Conservation (phyloP, 164 flowering plant genomes). For the Sextonia rubra region DNA sequence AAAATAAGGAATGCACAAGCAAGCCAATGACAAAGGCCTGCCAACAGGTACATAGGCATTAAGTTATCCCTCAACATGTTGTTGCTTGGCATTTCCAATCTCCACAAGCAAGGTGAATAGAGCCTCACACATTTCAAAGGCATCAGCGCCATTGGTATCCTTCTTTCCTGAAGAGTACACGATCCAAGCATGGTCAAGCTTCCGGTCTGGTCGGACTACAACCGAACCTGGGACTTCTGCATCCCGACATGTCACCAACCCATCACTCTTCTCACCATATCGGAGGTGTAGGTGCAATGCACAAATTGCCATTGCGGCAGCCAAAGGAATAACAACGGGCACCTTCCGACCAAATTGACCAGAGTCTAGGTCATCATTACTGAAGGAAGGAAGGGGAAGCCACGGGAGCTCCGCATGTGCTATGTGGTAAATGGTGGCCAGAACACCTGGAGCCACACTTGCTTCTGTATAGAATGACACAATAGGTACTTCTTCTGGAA, state of each 20-base stretch:
- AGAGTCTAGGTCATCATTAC: slow-evolving; percentile 26
- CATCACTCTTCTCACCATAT: slow-evolving; percentile 91
- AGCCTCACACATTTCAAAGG: slow-evolving; percentile 80
- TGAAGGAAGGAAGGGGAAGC: slow-evolving; percentile 46
- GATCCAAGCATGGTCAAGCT: slow-evolving; percentile 94
- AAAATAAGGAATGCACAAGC: too few species aligned
- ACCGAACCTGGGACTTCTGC: slow-evolving; percentile 93
- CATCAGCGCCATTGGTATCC: slow-evolving; percentile 43
- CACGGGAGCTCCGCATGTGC: slow-evolving; percentile 90
- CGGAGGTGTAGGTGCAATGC: slow-evolving; percentile 75
- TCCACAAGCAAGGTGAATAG: slow-evolving; percentile 75
- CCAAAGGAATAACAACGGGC: slow-evolving; percentile 65
- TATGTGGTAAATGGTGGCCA: slow-evolving; percentile 73
- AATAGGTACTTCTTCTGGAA: slow-evolving; percentile 63
- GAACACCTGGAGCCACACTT: slow-evolving; percentile 52
- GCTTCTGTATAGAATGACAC: slow-evolving; percentile 89
- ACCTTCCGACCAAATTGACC: slow-evolving; percentile 33
- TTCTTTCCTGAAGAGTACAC: slow-evolving; percentile 64
- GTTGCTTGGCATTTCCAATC: slow-evolving; percentile 29
- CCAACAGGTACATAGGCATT: not conserved
- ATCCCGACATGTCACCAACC: slow-evolving; percentile 81
- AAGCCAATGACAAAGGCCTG: not conserved
- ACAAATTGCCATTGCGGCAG: slow-evolving; percentile 81
- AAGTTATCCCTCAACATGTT: not conserved
- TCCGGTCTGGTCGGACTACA: slow-evolving; percentile 59